Conservation (phyloP, 768 basidiomycete species). For the Termitomyces sp. region DNA sequence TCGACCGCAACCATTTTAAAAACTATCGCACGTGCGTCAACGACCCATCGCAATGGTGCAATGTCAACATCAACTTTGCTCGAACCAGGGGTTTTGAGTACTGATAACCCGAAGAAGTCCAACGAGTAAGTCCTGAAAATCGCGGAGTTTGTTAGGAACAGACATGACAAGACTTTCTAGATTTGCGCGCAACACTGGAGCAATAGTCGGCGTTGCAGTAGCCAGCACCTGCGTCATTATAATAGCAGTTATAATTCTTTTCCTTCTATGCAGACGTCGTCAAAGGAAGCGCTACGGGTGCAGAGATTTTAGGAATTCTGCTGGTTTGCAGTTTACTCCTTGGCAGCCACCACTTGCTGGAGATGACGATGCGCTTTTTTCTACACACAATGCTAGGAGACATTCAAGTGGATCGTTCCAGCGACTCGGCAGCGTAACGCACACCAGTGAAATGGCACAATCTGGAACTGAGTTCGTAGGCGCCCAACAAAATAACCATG, state of each 20-base stretch:
- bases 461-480: neutral
- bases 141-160: neutral
- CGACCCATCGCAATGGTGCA: conserved; percentile 9
- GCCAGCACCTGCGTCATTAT: conserved; percentile 22
- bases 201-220: conserved; percentile 31
- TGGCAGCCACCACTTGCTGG: conserved; percentile 29
- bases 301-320: conserved; percentile 7
- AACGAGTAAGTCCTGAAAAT: conserved; percentile 15
- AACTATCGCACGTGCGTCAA: conserved; percentile 6
- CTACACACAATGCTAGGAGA: conserved; percentile 1
- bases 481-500: conserved; percentile 6
- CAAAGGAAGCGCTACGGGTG: conserved; percentile 8
- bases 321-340: conserved; percentile 7
- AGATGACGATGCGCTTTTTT: conserved; percentile 20
- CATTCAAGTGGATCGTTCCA: conserved; percentile 9
- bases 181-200: conserved; percentile 31
- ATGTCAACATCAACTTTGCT: conserved; percentile 14
- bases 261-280: conserved; percentile 26
- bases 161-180: conserved; percentile 13
- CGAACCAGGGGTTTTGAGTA: conserved; percentile 26
- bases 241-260: conserved; percentile 22
- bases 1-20: neutral
- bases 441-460: conserved; percentile 12
- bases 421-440: conserved; percentile 10
- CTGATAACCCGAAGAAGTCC: conserved; percentile 17